Evolutionary conservation across 2,329 filamentous ascomycete species (phyloP).

Genomic region (Coniochaeta sp.): DNA sequence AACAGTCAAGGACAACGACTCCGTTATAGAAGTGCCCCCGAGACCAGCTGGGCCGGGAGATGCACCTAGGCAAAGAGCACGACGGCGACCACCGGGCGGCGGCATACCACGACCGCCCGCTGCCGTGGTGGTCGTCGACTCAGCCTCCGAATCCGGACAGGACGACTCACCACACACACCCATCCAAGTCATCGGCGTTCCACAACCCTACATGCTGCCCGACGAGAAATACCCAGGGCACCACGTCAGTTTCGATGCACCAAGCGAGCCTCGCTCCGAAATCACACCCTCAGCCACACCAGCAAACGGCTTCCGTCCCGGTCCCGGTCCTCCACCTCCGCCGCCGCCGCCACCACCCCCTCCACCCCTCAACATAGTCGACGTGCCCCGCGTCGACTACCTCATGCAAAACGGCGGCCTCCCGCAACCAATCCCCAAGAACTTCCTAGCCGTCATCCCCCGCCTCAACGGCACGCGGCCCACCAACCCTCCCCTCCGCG

Average conservation of each 20-base stretch:
- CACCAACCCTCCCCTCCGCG: slow-evolving; percentile 57
- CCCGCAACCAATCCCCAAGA: slow-evolving; percentile 61
- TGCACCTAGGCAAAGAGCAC: neutral
- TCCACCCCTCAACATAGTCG: slow-evolving; percentile 61
- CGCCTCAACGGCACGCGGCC: slow-evolving; percentile 48
- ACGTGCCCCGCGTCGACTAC: slow-evolving; percentile 83
- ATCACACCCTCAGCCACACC: slow-evolving; percentile 32
- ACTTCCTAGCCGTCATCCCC: slow-evolving; percentile 61
- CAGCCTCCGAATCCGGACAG: slow-evolving; percentile 42
- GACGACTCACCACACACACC: slow-evolving; percentile 56
- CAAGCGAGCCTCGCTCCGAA: slow-evolving; percentile 24
- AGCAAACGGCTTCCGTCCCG: slow-evolving; percentile 26
- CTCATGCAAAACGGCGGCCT: slow-evolving; percentile 84
- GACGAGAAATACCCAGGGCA: slow-evolving; percentile 25
- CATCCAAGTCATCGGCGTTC: slow-evolving; percentile 46
- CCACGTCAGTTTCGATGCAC: slow-evolving; percentile 23
- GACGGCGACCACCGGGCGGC: neutral
- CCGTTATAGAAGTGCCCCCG: slow-evolving; percentile 7
- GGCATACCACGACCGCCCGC: slow-evolving; percentile 10
- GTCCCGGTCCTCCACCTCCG: slow-evolving; percentile 32
- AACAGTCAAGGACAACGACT: slow-evolving; percentile 16
- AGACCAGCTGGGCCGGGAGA: neutral
- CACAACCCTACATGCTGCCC: slow-evolving; percentile 33
- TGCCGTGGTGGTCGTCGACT: slow-evolving; percentile 35
- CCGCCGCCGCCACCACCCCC: slow-evolving; percentile 65